Evolutionary conservation across 75 land plant genomes (phyloP).

Genomic region (Cunninghamia lanceolata): DNA sequence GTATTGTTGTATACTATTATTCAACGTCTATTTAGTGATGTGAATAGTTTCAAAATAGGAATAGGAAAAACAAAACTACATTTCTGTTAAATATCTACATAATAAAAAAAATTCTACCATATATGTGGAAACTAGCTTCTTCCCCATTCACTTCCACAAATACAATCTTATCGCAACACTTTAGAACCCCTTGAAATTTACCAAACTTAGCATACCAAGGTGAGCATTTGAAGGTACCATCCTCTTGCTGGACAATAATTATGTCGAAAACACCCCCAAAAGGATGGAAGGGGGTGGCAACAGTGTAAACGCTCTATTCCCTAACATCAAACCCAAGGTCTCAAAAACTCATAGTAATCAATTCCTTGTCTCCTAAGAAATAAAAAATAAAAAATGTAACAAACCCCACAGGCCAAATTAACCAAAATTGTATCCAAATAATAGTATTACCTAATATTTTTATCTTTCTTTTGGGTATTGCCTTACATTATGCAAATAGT

Average conservation of each 20-base stretch:
- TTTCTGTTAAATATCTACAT: no score
- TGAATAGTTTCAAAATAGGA: no score
- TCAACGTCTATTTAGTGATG: no score
- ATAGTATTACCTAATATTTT: no score
- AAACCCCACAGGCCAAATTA: not conserved
- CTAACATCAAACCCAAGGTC: not conserved
- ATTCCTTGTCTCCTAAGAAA: not conserved
- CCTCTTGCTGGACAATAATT: constrained; percentile 85
- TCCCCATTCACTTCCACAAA: constrained; percentile 65
- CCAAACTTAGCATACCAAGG: constrained; percentile 99
- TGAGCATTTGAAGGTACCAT: constrained; percentile 86
- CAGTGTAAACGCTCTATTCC: constrained; percentile 60
- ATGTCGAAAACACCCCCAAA: constrained; percentile 98
- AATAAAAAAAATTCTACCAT: no score
- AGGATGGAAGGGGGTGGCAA: constrained; percentile 96
- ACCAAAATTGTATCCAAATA: not conserved
- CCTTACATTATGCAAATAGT: no score
- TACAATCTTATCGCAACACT: constrained; percentile 73
- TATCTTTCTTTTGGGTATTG: no score
- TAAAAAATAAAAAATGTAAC: not conserved
- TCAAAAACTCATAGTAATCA: not conserved
- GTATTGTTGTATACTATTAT: no score
- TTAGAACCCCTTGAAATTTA: constrained; percentile 92
- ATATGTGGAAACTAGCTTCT: constrained; percentile 76
- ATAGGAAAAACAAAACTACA: no score